Evolutionary conservation across 257 asterid species (phyloP).

Genomic region (Galeopsis tetrahit): DNA sequence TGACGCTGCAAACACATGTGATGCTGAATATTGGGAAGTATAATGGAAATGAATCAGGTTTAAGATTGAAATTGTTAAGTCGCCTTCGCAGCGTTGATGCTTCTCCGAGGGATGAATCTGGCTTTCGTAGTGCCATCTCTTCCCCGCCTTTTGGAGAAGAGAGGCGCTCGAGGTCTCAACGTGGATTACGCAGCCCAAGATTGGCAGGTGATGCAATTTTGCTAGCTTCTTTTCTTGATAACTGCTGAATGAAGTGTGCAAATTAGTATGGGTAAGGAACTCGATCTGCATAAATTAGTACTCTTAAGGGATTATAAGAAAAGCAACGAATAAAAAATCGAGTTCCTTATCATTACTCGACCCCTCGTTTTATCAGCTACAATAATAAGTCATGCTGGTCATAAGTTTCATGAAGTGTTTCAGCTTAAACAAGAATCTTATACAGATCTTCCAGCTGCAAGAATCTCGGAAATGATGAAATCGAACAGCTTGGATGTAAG

Average conservation of each 20-base stretch:
- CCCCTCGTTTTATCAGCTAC: slow-evolving; percentile 53
- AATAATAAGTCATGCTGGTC: slow-evolving; percentile 53
- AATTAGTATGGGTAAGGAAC: no score
- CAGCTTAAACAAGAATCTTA: slow-evolving; percentile 79
- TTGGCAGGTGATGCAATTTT: slow-evolving; percentile 50
- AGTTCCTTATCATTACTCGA: no score
- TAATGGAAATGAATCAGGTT: slow-evolving; percentile 42
- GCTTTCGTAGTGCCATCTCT: slow-evolving; percentile 35
- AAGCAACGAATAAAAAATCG: no score
- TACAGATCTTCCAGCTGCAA: slow-evolving; percentile 75
- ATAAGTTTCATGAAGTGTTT: slow-evolving; percentile 81
- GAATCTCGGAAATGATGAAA: slow-evolving; percentile 87
- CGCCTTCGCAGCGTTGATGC: slow-evolving; percentile 36
- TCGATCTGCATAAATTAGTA: no score
- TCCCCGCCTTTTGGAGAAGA: slow-evolving; percentile 60
- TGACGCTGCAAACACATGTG: slow-evolving; percentile 62
- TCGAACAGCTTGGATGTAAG: slow-evolving; percentile 91
- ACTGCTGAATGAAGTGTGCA: background rate
- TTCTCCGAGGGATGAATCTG: slow-evolving; percentile 48
- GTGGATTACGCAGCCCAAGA: slow-evolving; percentile 52
- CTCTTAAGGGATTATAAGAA: no score
- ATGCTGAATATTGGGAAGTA: slow-evolving; percentile 44
- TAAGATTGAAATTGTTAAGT: slow-evolving; percentile 51
- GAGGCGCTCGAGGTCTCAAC: slow-evolving; percentile 52
- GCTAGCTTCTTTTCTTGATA: background rate